A percentile compares a stretch with the other conserved stretches of the same genome.
These are phyloP conservation scores for Sarocladium strictum DNA, from an alignment of 2,329 filamentous ascomycete species.

Conservation along the genomic window DNA sequence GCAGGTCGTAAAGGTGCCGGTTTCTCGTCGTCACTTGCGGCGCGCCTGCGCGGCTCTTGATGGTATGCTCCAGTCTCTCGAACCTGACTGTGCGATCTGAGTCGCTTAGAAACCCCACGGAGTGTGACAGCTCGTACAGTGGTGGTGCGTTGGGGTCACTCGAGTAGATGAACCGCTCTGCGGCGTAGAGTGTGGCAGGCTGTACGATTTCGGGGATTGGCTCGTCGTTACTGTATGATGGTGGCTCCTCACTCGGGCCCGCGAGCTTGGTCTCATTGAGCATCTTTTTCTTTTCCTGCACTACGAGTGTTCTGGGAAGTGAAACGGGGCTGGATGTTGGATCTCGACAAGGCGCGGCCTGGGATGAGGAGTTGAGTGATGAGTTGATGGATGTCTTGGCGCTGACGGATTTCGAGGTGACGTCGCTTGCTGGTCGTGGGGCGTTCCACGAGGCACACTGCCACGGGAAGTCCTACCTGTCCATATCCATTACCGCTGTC, in stretches of 20 bases:
- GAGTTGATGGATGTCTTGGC: too few relatives aligned
- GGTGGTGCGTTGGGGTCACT: constrained; percentile 21
- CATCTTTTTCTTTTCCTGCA: too few relatives aligned
- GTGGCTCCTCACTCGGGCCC: background rate
- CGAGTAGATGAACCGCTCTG: constrained; percentile 28
- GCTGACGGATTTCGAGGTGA: too few relatives aligned
- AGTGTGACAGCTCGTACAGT: constrained; percentile 30
- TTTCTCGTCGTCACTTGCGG: constrained; percentile 22
- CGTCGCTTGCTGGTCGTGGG: too few relatives aligned
- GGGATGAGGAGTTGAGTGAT: too few relatives aligned
- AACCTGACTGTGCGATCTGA: constrained; percentile 24
- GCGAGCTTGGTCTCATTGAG: background rate
- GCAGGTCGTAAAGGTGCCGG: constrained; percentile 28
- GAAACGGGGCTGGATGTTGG: too few relatives aligned
- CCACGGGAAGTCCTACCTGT: too few relatives aligned
- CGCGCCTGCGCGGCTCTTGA: constrained; percentile 17
- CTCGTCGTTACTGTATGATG: background rate
- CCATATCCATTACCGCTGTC: too few relatives aligned
- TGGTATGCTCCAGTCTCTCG: constrained; percentile 23
- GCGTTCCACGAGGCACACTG: too few relatives aligned
- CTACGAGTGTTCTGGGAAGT: too few relatives aligned
- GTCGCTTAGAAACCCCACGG: constrained; percentile 25
- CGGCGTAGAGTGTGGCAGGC: constrained; percentile 26
- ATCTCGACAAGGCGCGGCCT: too few relatives aligned
- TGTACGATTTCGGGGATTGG: constrained; percentile 14